Conservation (phyloP, 768 basidiomycete genomes). For the Harrya chromipes region DNA sequence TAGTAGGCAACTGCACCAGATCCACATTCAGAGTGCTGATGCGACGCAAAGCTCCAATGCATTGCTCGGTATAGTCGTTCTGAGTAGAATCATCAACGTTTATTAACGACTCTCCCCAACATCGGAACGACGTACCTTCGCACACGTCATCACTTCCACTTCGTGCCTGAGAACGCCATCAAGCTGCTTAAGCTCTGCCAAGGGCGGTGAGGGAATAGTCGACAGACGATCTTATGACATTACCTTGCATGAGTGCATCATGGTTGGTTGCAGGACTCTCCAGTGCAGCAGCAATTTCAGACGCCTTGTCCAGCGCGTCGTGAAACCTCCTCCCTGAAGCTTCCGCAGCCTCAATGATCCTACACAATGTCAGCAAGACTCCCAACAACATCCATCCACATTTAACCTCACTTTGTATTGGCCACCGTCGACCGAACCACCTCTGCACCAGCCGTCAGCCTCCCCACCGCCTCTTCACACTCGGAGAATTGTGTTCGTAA, state of each 20-base stretch:
- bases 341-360: slow-evolving; percentile 60
- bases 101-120: neutral
- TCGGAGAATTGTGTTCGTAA: slow-evolving; percentile 51
- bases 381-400: neutral
- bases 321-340: slow-evolving; percentile 53
- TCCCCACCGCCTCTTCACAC: slow-evolving; percentile 49
- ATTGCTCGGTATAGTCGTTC: slow-evolving; percentile 72
- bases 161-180: slow-evolving; percentile 63
- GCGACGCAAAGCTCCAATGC: slow-evolving; percentile 61
- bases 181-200: slow-evolving; percentile 58
- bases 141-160: slow-evolving; percentile 50
- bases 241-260: slow-evolving; percentile 55
- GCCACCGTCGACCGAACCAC: slow-evolving; percentile 50
- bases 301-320: slow-evolving; percentile 55
- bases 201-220: neutral
- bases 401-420: slow-evolving; percentile 42
- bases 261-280: slow-evolving; percentile 54
- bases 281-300: slow-evolving; percentile 46
- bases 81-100: slow-evolving; percentile 30
- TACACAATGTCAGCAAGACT: slow-evolving; percentile 24
- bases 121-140: slow-evolving; percentile 42
- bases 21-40: slow-evolving; percentile 82
- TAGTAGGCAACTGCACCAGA: slow-evolving; percentile 68
- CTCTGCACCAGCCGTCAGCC: slow-evolving; percentile 58
- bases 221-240: neutral